phyloP scores from a whole-genome alignment of 352 stramenopile species.

The Globisporangium cederbergense region DNA sequence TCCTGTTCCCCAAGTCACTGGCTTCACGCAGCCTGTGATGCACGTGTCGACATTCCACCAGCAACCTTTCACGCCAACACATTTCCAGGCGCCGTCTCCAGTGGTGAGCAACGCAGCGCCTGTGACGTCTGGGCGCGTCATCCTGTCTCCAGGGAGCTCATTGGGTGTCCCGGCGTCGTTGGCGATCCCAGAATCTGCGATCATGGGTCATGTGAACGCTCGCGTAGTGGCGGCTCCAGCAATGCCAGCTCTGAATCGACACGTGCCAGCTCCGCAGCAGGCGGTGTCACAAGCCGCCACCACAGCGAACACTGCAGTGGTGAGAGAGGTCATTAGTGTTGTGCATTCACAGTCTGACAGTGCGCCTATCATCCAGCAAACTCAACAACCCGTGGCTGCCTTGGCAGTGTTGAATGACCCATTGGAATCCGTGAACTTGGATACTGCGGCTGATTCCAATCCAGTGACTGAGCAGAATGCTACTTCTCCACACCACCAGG shows the following conservation, averaged over 20 bases:
- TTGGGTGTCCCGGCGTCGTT: neutral
- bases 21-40: neutral
- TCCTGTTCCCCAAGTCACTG: neutral
- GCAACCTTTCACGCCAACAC: neutral
- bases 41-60: neutral
- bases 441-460: neutral
- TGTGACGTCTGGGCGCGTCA: neutral
- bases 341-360: neutral
- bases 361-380: neutral
- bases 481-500: no score
- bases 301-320: neutral
- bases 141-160: conserved; percentile 9
- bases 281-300: neutral
- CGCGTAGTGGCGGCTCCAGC: neutral
- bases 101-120: neutral
- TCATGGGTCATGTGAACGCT: neutral
- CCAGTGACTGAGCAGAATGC: neutral
- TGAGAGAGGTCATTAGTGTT: neutral
- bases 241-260: neutral
- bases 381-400: neutral
- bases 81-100: neutral
- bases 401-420: neutral
- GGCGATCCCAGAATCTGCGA: neutral
- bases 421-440: neutral
- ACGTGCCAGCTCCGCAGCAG: neutral